phyloP scores from a whole-genome alignment of 345 rosid species.

The Noccaea bulbosa region DNA sequence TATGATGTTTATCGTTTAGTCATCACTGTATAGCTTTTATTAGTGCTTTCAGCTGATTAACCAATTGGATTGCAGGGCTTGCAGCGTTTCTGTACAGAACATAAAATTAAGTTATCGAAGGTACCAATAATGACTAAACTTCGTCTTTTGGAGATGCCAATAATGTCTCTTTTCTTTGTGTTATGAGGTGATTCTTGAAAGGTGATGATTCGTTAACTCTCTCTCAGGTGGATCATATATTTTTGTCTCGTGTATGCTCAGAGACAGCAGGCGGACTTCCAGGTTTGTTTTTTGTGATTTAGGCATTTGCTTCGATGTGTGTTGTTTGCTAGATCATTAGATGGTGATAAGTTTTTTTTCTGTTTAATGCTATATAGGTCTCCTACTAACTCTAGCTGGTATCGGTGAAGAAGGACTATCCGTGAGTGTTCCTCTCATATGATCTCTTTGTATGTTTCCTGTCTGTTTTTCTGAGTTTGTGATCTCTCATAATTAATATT shows the following conservation, averaged over 20 bases:
- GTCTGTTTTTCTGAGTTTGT: conserved; percentile 18
- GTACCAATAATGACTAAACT: conserved; percentile 46
- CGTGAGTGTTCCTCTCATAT: conserved; percentile 62
- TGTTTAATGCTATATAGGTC: conserved; percentile 56
- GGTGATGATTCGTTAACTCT: conserved; percentile 29
- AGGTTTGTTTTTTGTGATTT: conserved; percentile 54
- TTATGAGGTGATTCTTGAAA: background rate
- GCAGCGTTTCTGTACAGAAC: conserved; percentile 93
- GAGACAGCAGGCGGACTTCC: conserved; percentile 99
- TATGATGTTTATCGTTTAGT: background rate
- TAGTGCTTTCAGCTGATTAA: background rate
- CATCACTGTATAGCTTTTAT: background rate
- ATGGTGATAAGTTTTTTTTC: conserved; percentile 7
- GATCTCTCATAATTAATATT: background rate
- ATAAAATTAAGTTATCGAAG: conserved; percentile 93
- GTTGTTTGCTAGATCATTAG: conserved; percentile 17
- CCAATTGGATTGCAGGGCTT: conserved; percentile 64
- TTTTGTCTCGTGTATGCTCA: conserved; percentile 95
- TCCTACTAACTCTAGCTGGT: conserved; percentile 89
- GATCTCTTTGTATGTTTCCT: conserved; percentile 39
- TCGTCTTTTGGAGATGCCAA: background rate
- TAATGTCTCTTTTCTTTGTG: background rate
- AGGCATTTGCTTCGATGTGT: background rate
- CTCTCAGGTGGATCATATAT: conserved; percentile 91
- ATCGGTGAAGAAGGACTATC: conserved; percentile 92